Base-by-base conservation (phyloP, 1,139 yeast species). In the Zhuliangozyma parablackwelliae region DNA sequence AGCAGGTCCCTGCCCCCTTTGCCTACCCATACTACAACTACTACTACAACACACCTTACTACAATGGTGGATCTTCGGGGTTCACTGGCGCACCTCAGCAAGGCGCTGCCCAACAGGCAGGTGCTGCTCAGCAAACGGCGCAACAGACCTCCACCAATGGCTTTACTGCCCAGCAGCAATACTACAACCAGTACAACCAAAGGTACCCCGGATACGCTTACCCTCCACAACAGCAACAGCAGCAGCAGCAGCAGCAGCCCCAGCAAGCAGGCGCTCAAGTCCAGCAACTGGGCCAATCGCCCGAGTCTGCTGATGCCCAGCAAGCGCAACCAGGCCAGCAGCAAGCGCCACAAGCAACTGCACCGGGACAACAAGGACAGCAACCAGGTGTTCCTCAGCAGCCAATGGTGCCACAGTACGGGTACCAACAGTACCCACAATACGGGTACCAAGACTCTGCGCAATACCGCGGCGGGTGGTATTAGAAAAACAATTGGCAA, bases 381-480 rank as follows among this genome's bases (percentile, higher is more conserved):
- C 61, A 54, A 44, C 55, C 48, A 42, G 55, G 53, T 29, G 53
- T 58, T 44, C 69, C 65, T 34, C 63, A 59, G 41, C 71, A 65
- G 48, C 68, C 66, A 35, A 54, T 56, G 44, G 55, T 61, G 44
- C 73, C 72, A 24, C 73, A 68, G 51, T 69, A 63, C 46, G 72
- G 68, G 24, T 70, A 69, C 51, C 76, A 70, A 52, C 75, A 69
- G 51, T 70, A 68, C 55, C 75, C 75, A n/a, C 75, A 69, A 51
- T 70, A 69, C 45, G 73, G 72, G 43, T 70, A 68, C 54, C 75
- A 69, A 51, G 75, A 69, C 47, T 56, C 60, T 46, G 56, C 54
- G 39, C 73, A 69, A 48, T 68, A 68, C 56, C 67, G 65, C 45
- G 63, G 61, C 43, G 62, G 61, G 29, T 61, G 65, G 65, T 23